Evolutionary conservation across 2,329 filamentous ascomycete genomes (phyloP).

Genomic region (Fusarium incarnatum): DNA sequence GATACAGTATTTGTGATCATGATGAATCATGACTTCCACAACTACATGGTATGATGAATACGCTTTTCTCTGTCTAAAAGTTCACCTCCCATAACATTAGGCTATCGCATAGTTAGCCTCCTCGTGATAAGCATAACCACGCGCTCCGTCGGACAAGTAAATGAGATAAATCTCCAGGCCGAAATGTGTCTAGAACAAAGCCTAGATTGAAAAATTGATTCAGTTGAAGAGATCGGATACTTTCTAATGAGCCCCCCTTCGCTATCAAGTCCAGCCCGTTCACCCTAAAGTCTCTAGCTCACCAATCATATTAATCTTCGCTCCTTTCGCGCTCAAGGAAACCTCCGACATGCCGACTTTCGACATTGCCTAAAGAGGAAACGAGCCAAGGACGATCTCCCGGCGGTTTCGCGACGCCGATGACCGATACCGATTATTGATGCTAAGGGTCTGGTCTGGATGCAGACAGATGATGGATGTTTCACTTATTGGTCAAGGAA

Average conservation of each 20-base stretch:
- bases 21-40: neutral
- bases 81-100: neutral
- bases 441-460: neutral
- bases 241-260: neutral
- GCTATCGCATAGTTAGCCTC: neutral
- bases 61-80: neutral
- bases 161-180: neutral
- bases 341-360: conserved; percentile 38
- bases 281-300: neutral
- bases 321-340: conserved; percentile 40
- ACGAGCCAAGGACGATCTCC: conserved; percentile 19
- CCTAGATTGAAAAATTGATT: neutral
- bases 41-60: neutral
- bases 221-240: neutral
- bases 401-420: conserved; percentile 33
- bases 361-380: conserved; percentile 33
- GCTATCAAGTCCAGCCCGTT: neutral
- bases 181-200: neutral
- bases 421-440: conserved; percentile 21
- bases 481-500: neutral
- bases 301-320: conserved; percentile 24
- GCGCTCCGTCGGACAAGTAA: neutral
- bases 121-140: neutral
- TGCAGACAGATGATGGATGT: neutral
- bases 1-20: neutral